Evolutionary conservation across 495 filamentous ascomycete species (phyloP).

Genomic region (Lophiotrema nucula): DNA sequence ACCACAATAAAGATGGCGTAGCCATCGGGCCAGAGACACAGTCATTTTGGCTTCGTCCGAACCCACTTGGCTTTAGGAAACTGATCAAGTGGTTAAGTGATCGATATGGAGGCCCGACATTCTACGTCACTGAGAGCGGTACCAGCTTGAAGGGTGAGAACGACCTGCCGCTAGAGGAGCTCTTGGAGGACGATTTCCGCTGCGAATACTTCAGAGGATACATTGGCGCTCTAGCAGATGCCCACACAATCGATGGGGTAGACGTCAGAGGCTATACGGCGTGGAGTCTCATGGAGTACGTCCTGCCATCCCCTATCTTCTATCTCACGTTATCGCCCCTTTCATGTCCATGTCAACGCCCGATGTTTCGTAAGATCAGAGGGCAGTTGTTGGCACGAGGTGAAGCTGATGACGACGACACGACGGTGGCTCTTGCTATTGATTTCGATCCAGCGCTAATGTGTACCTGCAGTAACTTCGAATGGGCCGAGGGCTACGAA

Average conservation of each 20-base stretch:
- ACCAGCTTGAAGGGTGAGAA: slow-evolving; percentile 77
- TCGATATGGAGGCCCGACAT: slow-evolving; percentile 68
- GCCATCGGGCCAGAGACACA: slow-evolving; percentile 73
- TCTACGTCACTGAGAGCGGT: slow-evolving; percentile 82
- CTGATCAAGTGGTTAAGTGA: slow-evolving; percentile 77
- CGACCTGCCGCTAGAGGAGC: slow-evolving; percentile 64
- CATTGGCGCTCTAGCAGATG: slow-evolving; percentile 67
- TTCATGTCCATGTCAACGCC: no score
- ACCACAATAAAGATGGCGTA: slow-evolving; percentile 62
- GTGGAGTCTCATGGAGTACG: slow-evolving; percentile 74
- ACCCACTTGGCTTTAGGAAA: slow-evolving; percentile 69
- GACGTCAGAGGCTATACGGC: slow-evolving; percentile 73
- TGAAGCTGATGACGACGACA: no score
- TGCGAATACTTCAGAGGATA: slow-evolving; percentile 74
- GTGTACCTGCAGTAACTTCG: slow-evolving; percentile 50
- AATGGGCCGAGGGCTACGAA: slow-evolving; percentile 76
- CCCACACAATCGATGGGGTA: slow-evolving; percentile 64
- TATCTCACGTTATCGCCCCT: neutral
- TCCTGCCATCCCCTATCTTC: slow-evolving; percentile 1
- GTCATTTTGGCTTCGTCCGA: slow-evolving; percentile 71
- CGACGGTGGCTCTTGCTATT: no score
- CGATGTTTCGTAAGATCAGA: no score
- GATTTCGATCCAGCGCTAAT: no score
- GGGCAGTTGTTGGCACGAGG: no score
- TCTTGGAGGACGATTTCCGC: slow-evolving; percentile 72